Base-by-base conservation (phyloP, 2,329 filamentous ascomycete genomes). In the Waltergamsia citrina region DNA sequence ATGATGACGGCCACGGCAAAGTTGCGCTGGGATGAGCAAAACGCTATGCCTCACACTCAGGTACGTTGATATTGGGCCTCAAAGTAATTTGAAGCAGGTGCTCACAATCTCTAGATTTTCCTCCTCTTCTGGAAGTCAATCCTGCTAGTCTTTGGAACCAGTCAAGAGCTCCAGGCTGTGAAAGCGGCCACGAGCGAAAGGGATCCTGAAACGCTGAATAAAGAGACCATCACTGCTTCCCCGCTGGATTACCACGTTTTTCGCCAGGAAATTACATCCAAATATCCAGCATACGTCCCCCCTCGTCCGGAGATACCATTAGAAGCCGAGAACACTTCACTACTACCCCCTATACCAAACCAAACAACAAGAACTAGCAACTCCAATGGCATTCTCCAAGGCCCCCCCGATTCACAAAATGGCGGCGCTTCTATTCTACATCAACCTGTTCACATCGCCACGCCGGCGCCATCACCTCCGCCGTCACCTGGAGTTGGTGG, bases 381-480 rank as follows among this genome's bases (percentile, higher is more conserved):
- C 11, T 62, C 70, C 2, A 78, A 71, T 43, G 78, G 79, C 10
- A 74, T 83, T 29, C 63, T 83, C 22, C 69, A 72, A 6, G 63
- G 56, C 4, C 69, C 70, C 4, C 60, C 71, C 1, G 71, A 70
- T 35, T 52, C 60, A 9, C 74, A 74, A 38, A 69, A 54, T 34
- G 74, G 65, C 36, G 75, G 79, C 41, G 67, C 74, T 7, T 95
- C 88, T 0, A 96, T 98, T 48, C 71, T 98, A 18, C 79, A 96
- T 52, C 90, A 96, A 50, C 86, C 92, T 6, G 90, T 98, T 6
- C 92, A 98, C 55, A 98, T 98, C 46, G 92, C 92, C n/a, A 98
- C 92, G 2, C 92, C 92, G 1, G 90, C 88, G 0, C 92, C 92
- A 2, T 98, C 92, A 0, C 92, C 92, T 17, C 92, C 92, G 0